phyloP scores from a whole-genome alignment of 306 rosid species.

The Prinsepia uniflora region DNA sequence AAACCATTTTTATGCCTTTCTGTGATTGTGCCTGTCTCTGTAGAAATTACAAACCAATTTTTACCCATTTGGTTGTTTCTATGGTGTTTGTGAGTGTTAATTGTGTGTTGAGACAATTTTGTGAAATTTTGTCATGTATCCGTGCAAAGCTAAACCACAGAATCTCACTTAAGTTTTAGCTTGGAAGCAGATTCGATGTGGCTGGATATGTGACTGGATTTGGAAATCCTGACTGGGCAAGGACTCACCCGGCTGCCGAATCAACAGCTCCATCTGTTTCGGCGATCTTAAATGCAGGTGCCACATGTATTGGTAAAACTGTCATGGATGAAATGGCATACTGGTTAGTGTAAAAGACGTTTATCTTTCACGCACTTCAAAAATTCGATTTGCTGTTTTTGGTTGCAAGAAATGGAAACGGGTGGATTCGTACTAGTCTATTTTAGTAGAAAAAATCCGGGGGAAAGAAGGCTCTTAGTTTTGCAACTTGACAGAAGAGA shows the following conservation, averaged over 20 bases:
- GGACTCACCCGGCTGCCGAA: conserved; percentile 73
- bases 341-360: conserved; percentile 38
- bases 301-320: conserved; percentile 77
- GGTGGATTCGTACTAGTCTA: neutral
- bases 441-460: neutral
- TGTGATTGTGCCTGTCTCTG: neutral
- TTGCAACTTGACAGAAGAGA: conserved; percentile 9
- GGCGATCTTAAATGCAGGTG: conserved; percentile 66
- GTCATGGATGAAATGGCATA: conserved; percentile 97
- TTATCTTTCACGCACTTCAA: neutral
- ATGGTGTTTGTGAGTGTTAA: neutral
- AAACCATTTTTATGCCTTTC: neutral
- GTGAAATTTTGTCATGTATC: neutral
- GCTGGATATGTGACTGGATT: conserved; percentile 75
- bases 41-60: neutral
- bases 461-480: neutral
- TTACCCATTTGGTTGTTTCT: neutral
- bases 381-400: neutral
- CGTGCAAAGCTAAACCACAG: neutral
- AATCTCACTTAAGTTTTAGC: neutral
- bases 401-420: neutral
- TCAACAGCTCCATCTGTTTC: conserved; percentile 68
- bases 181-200: conserved; percentile 65
- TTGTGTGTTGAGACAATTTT: conserved; percentile 1
- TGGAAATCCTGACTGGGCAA: conserved; percentile 90